These are phyloP conservation scores for Marasmius tenuissimus DNA, from an alignment of 1,284 basidiomycete genomes.

Conservation along the genomic window DNA sequence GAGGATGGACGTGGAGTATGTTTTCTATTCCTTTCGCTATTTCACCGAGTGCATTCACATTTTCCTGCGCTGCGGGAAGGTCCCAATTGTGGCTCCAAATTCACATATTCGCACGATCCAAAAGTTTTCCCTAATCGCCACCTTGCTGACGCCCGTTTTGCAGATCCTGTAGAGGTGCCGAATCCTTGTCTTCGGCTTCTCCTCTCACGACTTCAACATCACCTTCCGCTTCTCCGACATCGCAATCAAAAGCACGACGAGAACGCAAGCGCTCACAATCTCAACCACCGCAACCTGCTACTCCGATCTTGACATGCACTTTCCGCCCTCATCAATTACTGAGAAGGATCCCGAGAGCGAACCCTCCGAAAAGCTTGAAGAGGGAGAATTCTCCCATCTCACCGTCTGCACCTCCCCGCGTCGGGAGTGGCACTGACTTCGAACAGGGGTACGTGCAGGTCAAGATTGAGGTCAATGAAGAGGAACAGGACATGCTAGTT, in stretches of 20 bases:
- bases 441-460: slow-evolving; percentile 17
- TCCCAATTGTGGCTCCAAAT: background rate
- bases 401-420: background rate
- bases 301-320: slow-evolving; percentile 47
- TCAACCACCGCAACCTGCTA: slow-evolving; percentile 21
- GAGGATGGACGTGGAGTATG: background rate
- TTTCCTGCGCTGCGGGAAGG: background rate
- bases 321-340: slow-evolving; percentile 49
- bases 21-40: background rate
- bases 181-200: background rate
- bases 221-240: background rate
- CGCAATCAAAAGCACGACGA: background rate
- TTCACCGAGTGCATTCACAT: background rate
- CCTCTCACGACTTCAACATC: background rate
- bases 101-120: background rate
- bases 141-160: background rate
- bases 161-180: background rate
- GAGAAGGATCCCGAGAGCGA: slow-evolving; percentile 7
- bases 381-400: slow-evolving; percentile 4
- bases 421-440: background rate
- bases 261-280: slow-evolving; percentile 1
- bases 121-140: no score
- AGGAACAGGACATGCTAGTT: background rate
- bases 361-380: background rate
- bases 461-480: background rate